phyloP scores from a whole-genome alignment of 768 basidiomycete species.

The Hemileccinum rubropunctum region DNA sequence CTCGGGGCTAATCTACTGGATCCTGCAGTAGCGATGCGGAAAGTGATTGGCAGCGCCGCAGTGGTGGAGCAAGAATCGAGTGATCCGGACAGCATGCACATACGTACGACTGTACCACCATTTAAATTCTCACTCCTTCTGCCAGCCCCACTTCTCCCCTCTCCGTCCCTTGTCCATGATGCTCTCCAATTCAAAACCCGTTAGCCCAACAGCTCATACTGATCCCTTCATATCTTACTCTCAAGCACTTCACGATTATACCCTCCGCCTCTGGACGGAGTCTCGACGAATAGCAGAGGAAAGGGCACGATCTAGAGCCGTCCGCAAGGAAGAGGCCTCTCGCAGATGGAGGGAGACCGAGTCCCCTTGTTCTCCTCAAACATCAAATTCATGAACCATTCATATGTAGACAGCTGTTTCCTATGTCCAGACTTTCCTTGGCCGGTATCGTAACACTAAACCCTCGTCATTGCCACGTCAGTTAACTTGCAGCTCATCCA shows the following conservation, averaged over 20 bases:
- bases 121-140: slow-evolving; percentile 24
- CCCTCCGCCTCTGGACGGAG: slow-evolving; percentile 64
- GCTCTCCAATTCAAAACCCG: slow-evolving; percentile 12
- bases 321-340: slow-evolving; percentile 25
- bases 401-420: background rate
- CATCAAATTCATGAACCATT: slow-evolving; percentile 14
- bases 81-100: slow-evolving; percentile 24
- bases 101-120: slow-evolving; percentile 16
- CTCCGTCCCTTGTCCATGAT: slow-evolving; percentile 18
- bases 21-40: slow-evolving; percentile 4
- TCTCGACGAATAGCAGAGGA: slow-evolving; percentile 60
- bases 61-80: slow-evolving; percentile 27
- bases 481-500: slow-evolving; percentile 15
- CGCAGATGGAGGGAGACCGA: slow-evolving; percentile 26
- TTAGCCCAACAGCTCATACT: slow-evolving; percentile 4
- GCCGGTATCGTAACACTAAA: slow-evolving; percentile 15
- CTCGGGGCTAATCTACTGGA: slow-evolving; percentile 1
- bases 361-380: background rate
- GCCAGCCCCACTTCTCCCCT: slow-evolving; percentile 9
- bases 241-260: slow-evolving; percentile 64
- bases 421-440: slow-evolving; percentile 1
- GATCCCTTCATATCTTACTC: slow-evolving; percentile 54
- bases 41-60: slow-evolving; percentile 3
- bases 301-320: slow-evolving; percentile 33
- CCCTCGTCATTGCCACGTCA: slow-evolving; percentile 1